These are phyloP conservation scores for Suhomyces panamericanus DNA, from an alignment of 1,139 yeast species.

Conservation along the genomic window DNA sequence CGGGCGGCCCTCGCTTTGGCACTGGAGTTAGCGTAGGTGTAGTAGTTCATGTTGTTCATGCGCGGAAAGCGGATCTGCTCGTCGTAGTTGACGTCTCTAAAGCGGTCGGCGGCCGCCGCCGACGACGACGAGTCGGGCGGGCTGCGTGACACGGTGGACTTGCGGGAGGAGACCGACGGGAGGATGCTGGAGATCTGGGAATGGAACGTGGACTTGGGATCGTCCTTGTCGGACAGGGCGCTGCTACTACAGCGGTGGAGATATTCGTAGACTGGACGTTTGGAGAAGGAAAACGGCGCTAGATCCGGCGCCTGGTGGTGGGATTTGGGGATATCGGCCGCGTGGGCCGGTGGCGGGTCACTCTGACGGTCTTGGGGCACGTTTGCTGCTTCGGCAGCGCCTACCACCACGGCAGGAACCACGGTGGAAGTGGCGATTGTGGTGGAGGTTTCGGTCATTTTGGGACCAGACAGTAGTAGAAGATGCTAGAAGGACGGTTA, in stretches of 20 bases:
- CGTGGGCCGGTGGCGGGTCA: background rate
- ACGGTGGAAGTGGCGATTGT: background rate
- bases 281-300: conserved; percentile 41
- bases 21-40: conserved; percentile 20
- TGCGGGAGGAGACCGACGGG: conserved; percentile 15
- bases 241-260: conserved; percentile 1
- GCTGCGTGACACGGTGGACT: conserved; percentile 6
- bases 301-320: conserved; percentile 10
- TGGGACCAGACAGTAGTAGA: background rate
- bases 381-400: background rate
- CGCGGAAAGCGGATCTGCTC: conserved; percentile 49
- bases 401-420: background rate
- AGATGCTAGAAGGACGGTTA: too few relatives aligned
- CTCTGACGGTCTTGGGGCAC: background rate
- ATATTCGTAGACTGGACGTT: conserved; percentile 35
- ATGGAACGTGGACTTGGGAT: conserved; percentile 17
- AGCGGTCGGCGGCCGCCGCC: background rate
- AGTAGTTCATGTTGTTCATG: conserved; percentile 32
- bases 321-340: background rate
- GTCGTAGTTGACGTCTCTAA: conserved; percentile 38
- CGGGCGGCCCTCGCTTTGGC: conserved; percentile 9
- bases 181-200: conserved; percentile 37
- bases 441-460: background rate
- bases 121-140: conserved; percentile 2
- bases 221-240: conserved; percentile 2